Percentiles rank a stretch among this genome's conserved stretches.
Conservation (phyloP, 306 rosid genomes). For the Delonix regia region DNA sequence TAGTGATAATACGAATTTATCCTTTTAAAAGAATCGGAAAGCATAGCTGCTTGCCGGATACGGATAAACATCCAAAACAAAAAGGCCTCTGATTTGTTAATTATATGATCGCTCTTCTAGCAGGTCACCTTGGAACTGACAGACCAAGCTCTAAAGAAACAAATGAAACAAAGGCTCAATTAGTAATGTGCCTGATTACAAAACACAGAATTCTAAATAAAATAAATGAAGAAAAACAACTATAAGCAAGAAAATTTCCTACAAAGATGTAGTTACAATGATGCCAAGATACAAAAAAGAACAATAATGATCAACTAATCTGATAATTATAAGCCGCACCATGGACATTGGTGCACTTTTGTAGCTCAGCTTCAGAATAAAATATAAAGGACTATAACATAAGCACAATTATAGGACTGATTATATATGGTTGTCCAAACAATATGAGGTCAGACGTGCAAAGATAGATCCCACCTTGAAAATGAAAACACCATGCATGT, state of each 20-base stretch:
- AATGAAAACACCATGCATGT: constrained; percentile 55
- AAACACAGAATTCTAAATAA: neutral
- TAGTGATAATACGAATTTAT: neutral
- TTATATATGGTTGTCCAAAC: constrained; percentile 26
- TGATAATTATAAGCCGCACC: neutral
- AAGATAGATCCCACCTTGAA: constrained; percentile 61
- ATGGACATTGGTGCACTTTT: neutral
- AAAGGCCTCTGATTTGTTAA: neutral
- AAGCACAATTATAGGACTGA: neutral
- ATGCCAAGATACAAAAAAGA: neutral
- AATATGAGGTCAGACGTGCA: constrained; percentile 35
- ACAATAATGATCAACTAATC: neutral
- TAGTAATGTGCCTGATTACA: constrained; percentile 8
- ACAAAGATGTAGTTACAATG: neutral
- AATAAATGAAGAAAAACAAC: neutral
- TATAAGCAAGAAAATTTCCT: constrained; percentile 10
- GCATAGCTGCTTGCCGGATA: constrained; percentile 2
- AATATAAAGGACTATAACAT: neutral
- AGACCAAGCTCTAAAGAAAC: constrained; percentile 65
- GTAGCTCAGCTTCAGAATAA: neutral
- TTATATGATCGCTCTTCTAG: constrained; percentile 27
- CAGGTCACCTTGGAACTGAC: constrained; percentile 67
- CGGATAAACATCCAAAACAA: constrained; percentile 6
- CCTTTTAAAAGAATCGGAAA: constrained; percentile 7
- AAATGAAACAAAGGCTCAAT: constrained; percentile 39